phyloP scores from a whole-genome alignment of 2,329 filamentous ascomycete species.

The Fusarium globosum region DNA sequence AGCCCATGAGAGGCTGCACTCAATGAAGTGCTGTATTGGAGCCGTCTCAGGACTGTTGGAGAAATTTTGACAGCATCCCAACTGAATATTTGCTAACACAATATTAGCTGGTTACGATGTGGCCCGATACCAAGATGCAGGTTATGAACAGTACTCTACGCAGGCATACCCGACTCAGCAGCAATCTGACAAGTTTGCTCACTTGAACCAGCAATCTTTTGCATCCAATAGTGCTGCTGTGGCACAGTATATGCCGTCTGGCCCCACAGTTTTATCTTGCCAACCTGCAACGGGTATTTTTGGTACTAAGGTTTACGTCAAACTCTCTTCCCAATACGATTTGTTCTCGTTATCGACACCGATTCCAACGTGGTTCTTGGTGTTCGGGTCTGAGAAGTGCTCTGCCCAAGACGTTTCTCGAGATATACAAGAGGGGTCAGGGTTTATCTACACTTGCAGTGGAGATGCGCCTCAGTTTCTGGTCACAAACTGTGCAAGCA shows the following conservation, averaged over 20 bases:
- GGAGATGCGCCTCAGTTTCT: constrained; percentile 74
- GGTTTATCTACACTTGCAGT: constrained; percentile 77
- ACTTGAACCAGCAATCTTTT: constrained; percentile 67
- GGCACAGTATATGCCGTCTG: constrained; percentile 72
- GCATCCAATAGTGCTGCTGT: constrained; percentile 71
- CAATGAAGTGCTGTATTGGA: not conserved
- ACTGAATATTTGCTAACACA: constrained; percentile 23
- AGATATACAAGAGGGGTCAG: constrained; percentile 65
- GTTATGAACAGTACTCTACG: constrained; percentile 63
- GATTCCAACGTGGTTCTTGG: constrained; percentile 69
- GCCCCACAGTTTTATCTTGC: constrained; percentile 73
- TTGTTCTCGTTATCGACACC: constrained; percentile 68
- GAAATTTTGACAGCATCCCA: not conserved
- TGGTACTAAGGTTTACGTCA: constrained; percentile 78
- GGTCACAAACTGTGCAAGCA: constrained; percentile 61
- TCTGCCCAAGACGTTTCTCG: constrained; percentile 69
- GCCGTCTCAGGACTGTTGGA: not conserved
- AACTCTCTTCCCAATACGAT: constrained; percentile 81
- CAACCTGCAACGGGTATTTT: constrained; percentile 74
- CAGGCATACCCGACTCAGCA: constrained; percentile 61
- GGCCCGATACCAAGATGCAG: constrained; percentile 68
- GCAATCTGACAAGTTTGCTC: constrained; percentile 61
- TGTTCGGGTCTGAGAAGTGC: constrained; percentile 83
- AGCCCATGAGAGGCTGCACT: constrained; percentile 43
- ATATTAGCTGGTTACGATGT: constrained; percentile 65